Base-by-base conservation (phyloP, 2,329 filamentous ascomycete species). In the Pseudocercospora vitis region DNA sequence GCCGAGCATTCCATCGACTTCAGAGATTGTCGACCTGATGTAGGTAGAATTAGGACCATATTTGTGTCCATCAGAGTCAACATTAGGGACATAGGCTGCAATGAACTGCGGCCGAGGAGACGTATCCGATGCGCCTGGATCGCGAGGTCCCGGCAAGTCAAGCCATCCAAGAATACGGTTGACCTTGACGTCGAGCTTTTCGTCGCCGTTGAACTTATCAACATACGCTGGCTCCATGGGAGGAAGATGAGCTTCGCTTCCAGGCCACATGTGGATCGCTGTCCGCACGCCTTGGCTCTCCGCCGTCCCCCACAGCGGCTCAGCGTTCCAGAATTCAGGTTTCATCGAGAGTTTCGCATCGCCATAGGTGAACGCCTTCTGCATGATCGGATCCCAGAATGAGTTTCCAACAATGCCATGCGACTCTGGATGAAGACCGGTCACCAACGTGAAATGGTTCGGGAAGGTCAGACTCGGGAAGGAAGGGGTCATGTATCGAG, bases 231-330 rank as follows among this genome's bases (percentile, higher is more conserved):
- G 89, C 58, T 91, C 85, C 14, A 85, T 76, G n/a, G 80, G 77
- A 9, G 83, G 78, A 56, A 95, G 87, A 69, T 90, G 86, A 4
- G 91, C 91, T 73, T 99, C 94, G 37, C 89, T 95, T 2, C 94
- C 94, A 1, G 94, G 94, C 94, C 94, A 99, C 94, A 99, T 99
- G 70, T 99, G 94, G 21, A 99, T 84, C 0, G 90, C 94, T 24
- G 86, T 84, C 52, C 83, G 82, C 26, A 95, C 78, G 4, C 87
- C 87, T 62, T 90, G 87, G 53, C 82, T 83, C 74, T 97, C 94
- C 4, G 92, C 92, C 1, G 92, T 95, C 21, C 87, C 86, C 94
- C 94, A 99, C 24, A 99, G 78, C 0, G 94, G 94, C 69, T 97
- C 91, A 2, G 91, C 94, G 33, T 82, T 85, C 92, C 94, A 99